Evolutionary conservation across 1,284 basidiomycete species (phyloP), one percentile per base, ranked within the genome.

Genomic region (Agroathelia rolfsii): DNA sequence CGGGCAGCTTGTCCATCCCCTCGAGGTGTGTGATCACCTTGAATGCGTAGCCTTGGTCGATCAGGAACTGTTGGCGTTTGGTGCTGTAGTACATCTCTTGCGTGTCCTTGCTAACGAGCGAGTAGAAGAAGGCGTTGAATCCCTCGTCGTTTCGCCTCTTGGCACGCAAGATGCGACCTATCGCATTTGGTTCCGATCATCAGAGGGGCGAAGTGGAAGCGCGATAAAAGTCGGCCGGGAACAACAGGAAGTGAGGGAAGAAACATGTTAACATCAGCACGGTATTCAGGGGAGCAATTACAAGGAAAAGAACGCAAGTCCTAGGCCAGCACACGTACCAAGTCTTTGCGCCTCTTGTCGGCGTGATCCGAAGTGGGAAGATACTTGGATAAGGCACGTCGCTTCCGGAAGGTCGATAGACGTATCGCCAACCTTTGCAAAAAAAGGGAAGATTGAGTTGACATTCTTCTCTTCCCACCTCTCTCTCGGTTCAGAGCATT

Each of bases 31-130:
- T 98, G 58, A 99, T 98, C 36, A 98, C 94, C 56, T 97, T 96
- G 75, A 98, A 98, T 2, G 93, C 87, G 59, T 98, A 98, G 1
- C 93, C 93, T 61, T 96, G 85, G 58, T 98, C 95, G 49, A 99
- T 95, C 44, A 99, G 65, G 64, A 99, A 99, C 49, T 97, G 92
- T 55, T 98, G 95, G 13, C 95, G 78, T 61, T 98, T 98, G 9
- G 95, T 96, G 51, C 89, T 94, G 67, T 97, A 99, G 61, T 83
- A 98, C 90, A 98, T 98, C 61, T 98, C 95, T 50, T 95, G 88
- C 0, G 95, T 99, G 61, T 98, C 94, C 56, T 95, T 96, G 23
- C 90, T 95, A 26, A 98, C 95, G 18, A 99, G 74, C 20, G 92
- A 96, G 59, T 99, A 99, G 64, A 99, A 99, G 62, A 98, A 99